Evolutionary conservation across 225 moss, liverwort and hornwort genomes (phyloP).

Genomic region (Antitrichia curtipendula): DNA sequence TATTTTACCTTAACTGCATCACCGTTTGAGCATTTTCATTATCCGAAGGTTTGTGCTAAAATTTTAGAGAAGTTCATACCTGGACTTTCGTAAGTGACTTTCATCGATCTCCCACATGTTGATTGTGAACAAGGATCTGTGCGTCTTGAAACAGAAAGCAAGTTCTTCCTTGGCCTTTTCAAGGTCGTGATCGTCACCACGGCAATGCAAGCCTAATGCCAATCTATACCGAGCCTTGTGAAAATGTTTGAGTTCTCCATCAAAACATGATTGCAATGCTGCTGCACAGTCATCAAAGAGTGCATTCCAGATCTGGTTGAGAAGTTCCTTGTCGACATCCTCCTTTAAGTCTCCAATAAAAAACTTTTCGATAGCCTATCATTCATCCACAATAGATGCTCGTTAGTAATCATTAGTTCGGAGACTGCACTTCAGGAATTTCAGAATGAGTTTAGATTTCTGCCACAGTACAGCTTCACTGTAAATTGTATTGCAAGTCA

Average conservation of each 20-base stretch:
- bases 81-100: slow-evolving; percentile 76
- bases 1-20: background rate
- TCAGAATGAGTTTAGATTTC: background rate
- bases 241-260: slow-evolving; percentile 96
- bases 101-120: slow-evolving; percentile 99
- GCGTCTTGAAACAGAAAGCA: slow-evolving; percentile 94
- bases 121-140: slow-evolving; percentile 87
- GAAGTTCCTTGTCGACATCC: slow-evolving; percentile 28
- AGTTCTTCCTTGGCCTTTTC: slow-evolving; percentile 95
- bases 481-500: background rate
- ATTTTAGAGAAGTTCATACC: slow-evolving; percentile 14
- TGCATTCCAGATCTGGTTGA: slow-evolving; percentile 53
- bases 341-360: slow-evolving; percentile 23
- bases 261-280: slow-evolving; percentile 79
- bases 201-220: slow-evolving; percentile 63
- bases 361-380: slow-evolving; percentile 17
- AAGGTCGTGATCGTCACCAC: slow-evolving; percentile 55
- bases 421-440: background rate
- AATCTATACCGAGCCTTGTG: slow-evolving; percentile 92
- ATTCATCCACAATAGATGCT: slow-evolving; percentile 9
- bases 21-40: background rate
- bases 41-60: background rate
- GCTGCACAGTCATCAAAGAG: slow-evolving; percentile 83
- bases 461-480: background rate
- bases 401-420: background rate